Evolutionary conservation across 257 asterid genomes (phyloP).

Genomic region (Jaltomata sinuosa): DNA sequence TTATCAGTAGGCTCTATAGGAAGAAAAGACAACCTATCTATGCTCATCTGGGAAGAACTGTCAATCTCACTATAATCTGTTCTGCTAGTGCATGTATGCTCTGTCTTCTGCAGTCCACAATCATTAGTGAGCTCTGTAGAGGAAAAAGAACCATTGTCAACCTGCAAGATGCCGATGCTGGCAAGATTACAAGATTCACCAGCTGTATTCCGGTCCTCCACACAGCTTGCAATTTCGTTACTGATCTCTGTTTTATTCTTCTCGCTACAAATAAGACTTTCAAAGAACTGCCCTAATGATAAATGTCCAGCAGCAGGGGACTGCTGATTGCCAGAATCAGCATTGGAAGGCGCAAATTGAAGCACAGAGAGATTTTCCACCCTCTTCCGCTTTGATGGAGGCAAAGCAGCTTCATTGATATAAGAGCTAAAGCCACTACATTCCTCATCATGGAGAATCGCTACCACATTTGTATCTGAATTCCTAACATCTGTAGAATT

Average conservation of each 20-base stretch:
- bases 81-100: not conserved
- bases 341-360: conserved; percentile 16
- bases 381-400: conserved; percentile 33
- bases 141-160: conserved; percentile 12
- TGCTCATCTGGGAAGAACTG: conserved; percentile 14
- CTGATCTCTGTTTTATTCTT: conserved; percentile 1
- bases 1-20: conserved; percentile 3
- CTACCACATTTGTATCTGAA: conserved; percentile 3
- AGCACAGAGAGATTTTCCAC: conserved; percentile 10
- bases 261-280: not conserved
- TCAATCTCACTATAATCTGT: conserved; percentile 3
- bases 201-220: conserved; percentile 4
- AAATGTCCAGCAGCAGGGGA: not conserved
- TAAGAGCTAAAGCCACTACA: conserved; percentile 9
- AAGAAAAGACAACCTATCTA: conserved; percentile 12
- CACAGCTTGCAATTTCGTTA: conserved; percentile 4
- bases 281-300: not conserved
- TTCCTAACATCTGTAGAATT: conserved; percentile 17
- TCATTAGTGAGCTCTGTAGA: conserved; percentile 14
- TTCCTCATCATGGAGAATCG: conserved; percentile 8
- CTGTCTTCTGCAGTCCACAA: conserved; percentile 15
- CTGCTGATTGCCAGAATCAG: conserved; percentile 7
- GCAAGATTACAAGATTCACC: conserved; percentile 15
- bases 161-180: conserved; percentile 5
- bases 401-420: conserved; percentile 13